phyloP scores from a whole-genome alignment of 441 rosid species.

The Cnidoscolus chayamansa region DNA sequence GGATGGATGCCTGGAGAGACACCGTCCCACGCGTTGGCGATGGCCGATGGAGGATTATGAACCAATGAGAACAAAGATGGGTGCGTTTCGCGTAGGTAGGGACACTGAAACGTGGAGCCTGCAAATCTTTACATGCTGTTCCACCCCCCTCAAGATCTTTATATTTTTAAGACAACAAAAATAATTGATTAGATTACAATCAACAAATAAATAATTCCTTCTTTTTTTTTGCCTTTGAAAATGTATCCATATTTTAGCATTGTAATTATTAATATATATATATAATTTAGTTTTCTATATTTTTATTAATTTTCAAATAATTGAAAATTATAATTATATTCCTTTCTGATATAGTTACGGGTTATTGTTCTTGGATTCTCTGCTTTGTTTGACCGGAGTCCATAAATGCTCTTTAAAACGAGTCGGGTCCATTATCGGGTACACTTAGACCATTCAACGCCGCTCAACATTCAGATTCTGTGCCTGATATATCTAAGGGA shows the following conservation, averaged over 20 bases:
- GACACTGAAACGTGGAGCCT: conserved; percentile 16
- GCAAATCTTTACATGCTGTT: background rate
- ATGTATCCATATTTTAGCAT: too few relatives aligned
- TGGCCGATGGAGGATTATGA: background rate
- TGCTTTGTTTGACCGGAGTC: too few relatives aligned
- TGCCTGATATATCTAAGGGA: too few relatives aligned
- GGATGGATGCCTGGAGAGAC: background rate
- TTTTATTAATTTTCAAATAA: too few relatives aligned
- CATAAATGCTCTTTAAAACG: background rate
- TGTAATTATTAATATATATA: too few relatives aligned
- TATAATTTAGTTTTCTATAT: too few relatives aligned
- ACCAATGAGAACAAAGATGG: conserved; percentile 34
- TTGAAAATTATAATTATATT: too few relatives aligned
- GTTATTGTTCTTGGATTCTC: background rate
- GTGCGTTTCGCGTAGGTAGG: conserved; percentile 39
- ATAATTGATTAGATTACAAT: too few relatives aligned
- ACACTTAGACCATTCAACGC: background rate
- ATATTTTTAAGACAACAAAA: background rate
- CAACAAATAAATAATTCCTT: too few relatives aligned
- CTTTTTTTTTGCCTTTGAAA: too few relatives aligned
- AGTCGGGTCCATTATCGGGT: conserved; percentile 24
- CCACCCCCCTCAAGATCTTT: conserved; percentile 1
- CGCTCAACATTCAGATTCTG: too few relatives aligned
- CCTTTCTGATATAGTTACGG: too few relatives aligned
- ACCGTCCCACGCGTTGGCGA: conserved; percentile 32